Evolutionary conservation across 768 basidiomycete genomes (phyloP).

Genomic region (Holtermannia corniformis): DNA sequence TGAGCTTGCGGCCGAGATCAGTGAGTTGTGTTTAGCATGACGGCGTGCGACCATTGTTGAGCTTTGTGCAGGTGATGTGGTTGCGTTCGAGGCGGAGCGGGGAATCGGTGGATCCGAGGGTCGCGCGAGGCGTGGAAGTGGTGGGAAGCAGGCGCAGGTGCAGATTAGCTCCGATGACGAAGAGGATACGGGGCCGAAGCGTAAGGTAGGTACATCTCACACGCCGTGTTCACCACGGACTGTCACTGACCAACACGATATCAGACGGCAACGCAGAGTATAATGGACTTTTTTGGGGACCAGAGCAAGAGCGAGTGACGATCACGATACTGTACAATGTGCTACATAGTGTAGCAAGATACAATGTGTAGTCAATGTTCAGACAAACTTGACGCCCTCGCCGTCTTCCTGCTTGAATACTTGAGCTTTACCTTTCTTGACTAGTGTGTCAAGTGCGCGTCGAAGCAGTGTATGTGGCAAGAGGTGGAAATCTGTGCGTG

Average conservation of each 20-base stretch:
- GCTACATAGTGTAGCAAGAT: neutral
- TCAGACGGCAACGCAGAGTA: too few relatives aligned
- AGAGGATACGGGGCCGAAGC: neutral
- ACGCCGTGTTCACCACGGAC: too few relatives aligned
- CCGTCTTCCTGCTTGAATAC: conserved; percentile 42
- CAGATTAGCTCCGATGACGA: too few relatives aligned
- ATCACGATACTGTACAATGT: too few relatives aligned
- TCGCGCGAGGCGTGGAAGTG: neutral
- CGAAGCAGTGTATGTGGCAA: conserved; percentile 40
- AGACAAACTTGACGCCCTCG: conserved; percentile 44
- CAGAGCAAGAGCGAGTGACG: too few relatives aligned
- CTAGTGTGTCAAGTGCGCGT: conserved; percentile 40
- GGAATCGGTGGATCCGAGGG: conserved; percentile 8
- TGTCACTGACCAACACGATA: too few relatives aligned
- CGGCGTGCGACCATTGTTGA: neutral
- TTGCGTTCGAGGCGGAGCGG: conserved; percentile 26
- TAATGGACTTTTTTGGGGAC: too few relatives aligned
- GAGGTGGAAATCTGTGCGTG: conserved; percentile 40
- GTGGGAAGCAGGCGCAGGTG: too few relatives aligned
- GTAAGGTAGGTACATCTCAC: neutral
- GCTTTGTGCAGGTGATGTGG: conserved; percentile 22
- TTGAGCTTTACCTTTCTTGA: conserved; percentile 44
- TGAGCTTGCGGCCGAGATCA: conserved; percentile 67
- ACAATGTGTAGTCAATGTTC: neutral
- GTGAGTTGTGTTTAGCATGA: conserved; percentile 44